Evolutionary conservation across 1,284 basidiomycete genomes (phyloP), one percentile per base, ranked within the genome.

Genomic region (Rhizopogon hawkerae): DNA sequence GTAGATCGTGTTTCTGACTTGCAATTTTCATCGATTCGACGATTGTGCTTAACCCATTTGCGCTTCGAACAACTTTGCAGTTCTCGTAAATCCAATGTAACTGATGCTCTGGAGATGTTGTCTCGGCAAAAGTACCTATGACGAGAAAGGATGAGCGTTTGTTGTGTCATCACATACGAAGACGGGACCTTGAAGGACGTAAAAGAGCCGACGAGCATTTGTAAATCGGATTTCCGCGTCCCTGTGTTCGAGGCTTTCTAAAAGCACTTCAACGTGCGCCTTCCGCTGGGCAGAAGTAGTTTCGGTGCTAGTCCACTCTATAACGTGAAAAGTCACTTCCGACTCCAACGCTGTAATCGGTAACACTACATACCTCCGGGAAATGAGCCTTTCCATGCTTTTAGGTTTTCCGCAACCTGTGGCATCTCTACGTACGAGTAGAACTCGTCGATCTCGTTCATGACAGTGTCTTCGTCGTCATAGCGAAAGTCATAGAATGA

Each of bases 371-470:
- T 59, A 85, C 89, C 85, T 66, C 81, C 81, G 34, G 75, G 68
- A 62, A 89, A 92, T 37, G 84, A 89, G 38, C 86, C 85, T 60
- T 87, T 81, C 86, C 92, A 98, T 38, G 87, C 85, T 59, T 83
- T 85, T 54, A 90, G 71, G 64, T 93, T 93, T 73, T 94, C 90
- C 2, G 83, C 81, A 11, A 94, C 83, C 64, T 93, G 89, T 0
- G 87, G 83, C 75, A 93, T 92, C 71, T 98, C 95, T 51, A 95
- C 85, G 69, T 97, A 98, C 23, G 92, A 92, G 69, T 96, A 98
- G 70, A 98, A 98, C 69, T 98, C 96, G 56, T 98, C 90, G 41
- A 99, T 86, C 68, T 98, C 96, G 59, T 91, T 89, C 75, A 94
- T 85, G 38, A 97, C 82, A 13, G 88, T 90, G 67, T 98, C 92